These are phyloP conservation scores for Peziza echinospora DNA, from an alignment of 495 filamentous ascomycete genomes.

Conservation along the genomic window DNA sequence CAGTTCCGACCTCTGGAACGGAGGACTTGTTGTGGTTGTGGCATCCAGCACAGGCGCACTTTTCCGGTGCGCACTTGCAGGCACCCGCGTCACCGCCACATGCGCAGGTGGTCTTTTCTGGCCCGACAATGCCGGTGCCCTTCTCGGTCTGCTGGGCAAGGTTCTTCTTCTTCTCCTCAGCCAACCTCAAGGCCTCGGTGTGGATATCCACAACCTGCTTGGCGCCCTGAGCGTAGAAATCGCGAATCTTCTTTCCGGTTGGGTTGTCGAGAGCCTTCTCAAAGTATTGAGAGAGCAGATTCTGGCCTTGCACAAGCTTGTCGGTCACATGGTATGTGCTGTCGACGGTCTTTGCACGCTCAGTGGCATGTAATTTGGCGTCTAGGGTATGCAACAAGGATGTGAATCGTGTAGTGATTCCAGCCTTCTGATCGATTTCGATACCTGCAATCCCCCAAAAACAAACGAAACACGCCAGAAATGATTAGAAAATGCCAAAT, in stretches of 20 bases:
- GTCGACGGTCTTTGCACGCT: slow-evolving; percentile 23
- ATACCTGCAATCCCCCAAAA: slow-evolving; percentile 30
- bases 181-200: slow-evolving; percentile 63
- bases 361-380: slow-evolving; percentile 37
- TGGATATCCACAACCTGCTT: slow-evolving; percentile 88
- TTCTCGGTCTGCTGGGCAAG: slow-evolving; percentile 29
- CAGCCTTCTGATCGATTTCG: slow-evolving; percentile 74
- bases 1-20: too few relatives aligned
- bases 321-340: slow-evolving; percentile 29
- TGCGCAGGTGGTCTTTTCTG: slow-evolving; percentile 20
- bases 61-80: slow-evolving; percentile 19
- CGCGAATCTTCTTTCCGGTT: slow-evolving; percentile 61
- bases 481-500: too few relatives aligned
- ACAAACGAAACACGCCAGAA: too few relatives aligned
- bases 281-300: slow-evolving; percentile 56
- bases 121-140: slow-evolving; percentile 22
- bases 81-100: slow-evolving; percentile 11
- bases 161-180: slow-evolving; percentile 51
- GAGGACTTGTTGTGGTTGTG: too few relatives aligned
- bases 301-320: slow-evolving; percentile 9
- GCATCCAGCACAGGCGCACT: slow-evolving; percentile 21
- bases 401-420: slow-evolving; percentile 57
- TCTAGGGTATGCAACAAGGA: slow-evolving; percentile 53
- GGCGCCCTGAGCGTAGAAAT: slow-evolving; percentile 61
- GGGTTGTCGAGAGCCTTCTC: slow-evolving; percentile 74